These are phyloP conservation scores for Pseudocercospora pini-densiflorae DNA, from an alignment of 2,329 filamentous ascomycete species.

Conservation along the genomic window DNA sequence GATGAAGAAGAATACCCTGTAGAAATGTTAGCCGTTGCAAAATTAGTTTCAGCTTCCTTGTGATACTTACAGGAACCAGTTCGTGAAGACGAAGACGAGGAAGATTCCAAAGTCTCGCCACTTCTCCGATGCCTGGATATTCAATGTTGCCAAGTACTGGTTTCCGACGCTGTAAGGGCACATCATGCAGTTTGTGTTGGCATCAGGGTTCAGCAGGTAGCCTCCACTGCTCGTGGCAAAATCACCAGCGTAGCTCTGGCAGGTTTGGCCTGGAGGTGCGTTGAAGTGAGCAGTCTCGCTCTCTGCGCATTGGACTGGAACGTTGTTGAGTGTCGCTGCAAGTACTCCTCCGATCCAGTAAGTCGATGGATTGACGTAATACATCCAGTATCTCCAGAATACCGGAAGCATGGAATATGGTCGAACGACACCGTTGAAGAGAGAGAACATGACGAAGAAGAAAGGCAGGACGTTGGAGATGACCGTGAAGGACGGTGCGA, in stretches of 20 bases:
- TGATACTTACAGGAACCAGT: slow-evolving; percentile 48
- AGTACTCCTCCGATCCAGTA: slow-evolving; percentile 76
- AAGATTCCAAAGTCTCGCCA: slow-evolving; percentile 77
- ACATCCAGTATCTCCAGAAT: slow-evolving; percentile 76
- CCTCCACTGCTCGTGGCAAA: slow-evolving; percentile 63
- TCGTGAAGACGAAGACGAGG: slow-evolving; percentile 71
- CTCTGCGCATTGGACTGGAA: slow-evolving; percentile 50
- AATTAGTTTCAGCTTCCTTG: neutral
- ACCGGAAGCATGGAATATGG: slow-evolving; percentile 67
- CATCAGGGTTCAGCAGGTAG: slow-evolving; percentile 66
- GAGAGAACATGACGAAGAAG: slow-evolving; percentile 76
- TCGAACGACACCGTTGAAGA: slow-evolving; percentile 79
- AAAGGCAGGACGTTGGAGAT: slow-evolving; percentile 78
- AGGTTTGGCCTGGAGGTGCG: slow-evolving; percentile 67
- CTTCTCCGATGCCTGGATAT: slow-evolving; percentile 63
- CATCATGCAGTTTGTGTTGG: slow-evolving; percentile 67
- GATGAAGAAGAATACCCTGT: slow-evolving; percentile 61
- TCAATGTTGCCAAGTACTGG: slow-evolving; percentile 67
- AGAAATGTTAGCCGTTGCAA: neutral
- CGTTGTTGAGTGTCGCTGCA: slow-evolving; percentile 62
- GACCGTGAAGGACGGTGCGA: slow-evolving; percentile 77
- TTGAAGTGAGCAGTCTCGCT: slow-evolving; percentile 69
- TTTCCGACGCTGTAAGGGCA: slow-evolving; percentile 69
- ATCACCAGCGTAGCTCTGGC: slow-evolving; percentile 64
- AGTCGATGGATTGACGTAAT: slow-evolving; percentile 70